Percentiles rank a stretch among this genome's conserved stretches.
These are phyloP conservation scores for Clathrospora elynae DNA, from an alignment of 2,329 filamentous ascomycete genomes.

Conservation along the genomic window DNA sequence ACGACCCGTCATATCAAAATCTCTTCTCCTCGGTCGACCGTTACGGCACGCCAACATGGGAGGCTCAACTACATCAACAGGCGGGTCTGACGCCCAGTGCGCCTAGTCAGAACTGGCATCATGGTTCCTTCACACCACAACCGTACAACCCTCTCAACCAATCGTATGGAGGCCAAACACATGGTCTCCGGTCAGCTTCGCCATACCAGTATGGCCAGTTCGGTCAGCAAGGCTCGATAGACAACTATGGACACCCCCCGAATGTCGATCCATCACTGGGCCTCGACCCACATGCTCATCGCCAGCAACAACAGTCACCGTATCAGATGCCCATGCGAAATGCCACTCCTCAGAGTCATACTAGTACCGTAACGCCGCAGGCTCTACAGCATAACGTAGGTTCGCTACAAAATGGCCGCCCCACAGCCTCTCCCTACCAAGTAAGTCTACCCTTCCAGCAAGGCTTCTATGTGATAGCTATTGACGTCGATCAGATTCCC, in stretches of 20 bases:
- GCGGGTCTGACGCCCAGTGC: conserved; percentile 25
- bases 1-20: conserved; percentile 37
- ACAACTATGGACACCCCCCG: conserved; percentile 32
- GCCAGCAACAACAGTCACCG: conserved; percentile 41
- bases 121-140: conserved; percentile 34
- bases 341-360: conserved; percentile 29
- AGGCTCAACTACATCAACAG: conserved; percentile 36
- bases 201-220: conserved; percentile 45
- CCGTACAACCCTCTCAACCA: conserved; percentile 31
- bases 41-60: conserved; percentile 39
- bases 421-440: conserved; percentile 35
- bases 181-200: conserved; percentile 35
- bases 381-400: conserved; percentile 34
- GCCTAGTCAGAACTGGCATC: conserved; percentile 34
- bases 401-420: conserved; percentile 23
- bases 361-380: conserved; percentile 39
- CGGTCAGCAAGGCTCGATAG: conserved; percentile 26
- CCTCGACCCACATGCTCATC: conserved; percentile 31
- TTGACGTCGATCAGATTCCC: conserved; percentile 32
- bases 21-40: conserved; percentile 40
- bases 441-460: conserved; percentile 28
- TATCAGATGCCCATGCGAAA: conserved; percentile 36
- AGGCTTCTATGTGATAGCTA: neutral
- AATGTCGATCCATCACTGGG: conserved; percentile 38
- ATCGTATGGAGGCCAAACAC: conserved; percentile 29